Percentiles rank a stretch among this genome's conserved stretches.
phyloP scores from a whole-genome alignment of 768 basidiomycete genomes.

The Lactarius hatsudake region DNA sequence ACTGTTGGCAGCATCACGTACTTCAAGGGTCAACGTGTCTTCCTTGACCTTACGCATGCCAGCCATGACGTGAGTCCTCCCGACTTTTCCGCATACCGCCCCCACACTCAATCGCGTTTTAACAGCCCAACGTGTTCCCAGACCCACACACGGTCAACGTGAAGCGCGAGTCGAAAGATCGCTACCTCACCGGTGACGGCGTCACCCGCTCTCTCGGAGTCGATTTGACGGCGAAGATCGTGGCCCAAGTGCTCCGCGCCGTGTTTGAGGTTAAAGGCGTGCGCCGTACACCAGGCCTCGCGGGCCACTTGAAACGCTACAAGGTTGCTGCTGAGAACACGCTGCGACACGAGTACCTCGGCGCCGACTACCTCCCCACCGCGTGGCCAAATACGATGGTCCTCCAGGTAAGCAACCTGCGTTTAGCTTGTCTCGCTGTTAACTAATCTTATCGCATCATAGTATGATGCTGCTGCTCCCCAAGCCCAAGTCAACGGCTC shows the following conservation, averaged over 20 bases:
- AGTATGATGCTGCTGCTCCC: conserved; percentile 19
- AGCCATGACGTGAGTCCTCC: conserved; percentile 46
- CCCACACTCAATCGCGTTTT: conserved; percentile 7
- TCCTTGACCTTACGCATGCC: conserved; percentile 59
- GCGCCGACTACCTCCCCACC: conserved; percentile 44
- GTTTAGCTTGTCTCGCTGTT: not conserved
- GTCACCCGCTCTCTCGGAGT: conserved; percentile 48
- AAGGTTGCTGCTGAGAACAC: conserved; percentile 43
- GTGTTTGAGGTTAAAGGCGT: conserved; percentile 58
- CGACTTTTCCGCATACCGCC: not conserved
- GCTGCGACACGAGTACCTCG: conserved; percentile 56
- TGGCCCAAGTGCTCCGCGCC: conserved; percentile 61
- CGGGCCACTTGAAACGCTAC: conserved; percentile 62
- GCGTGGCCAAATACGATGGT: conserved; percentile 72
- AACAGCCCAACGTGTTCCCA: conserved; percentile 51
- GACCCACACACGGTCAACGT: conserved; percentile 46
- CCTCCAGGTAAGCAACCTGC: conserved; percentile 44
- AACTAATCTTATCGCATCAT: not conserved
- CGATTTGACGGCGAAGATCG: conserved; percentile 56
- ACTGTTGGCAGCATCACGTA: conserved; percentile 42
- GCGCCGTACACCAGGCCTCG: conserved; percentile 63
- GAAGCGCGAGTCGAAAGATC: conserved; percentile 42
- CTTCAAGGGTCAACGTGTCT: conserved; percentile 52
- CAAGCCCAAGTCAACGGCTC: not conserved
- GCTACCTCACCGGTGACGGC: conserved; percentile 49